A percentile compares a stretch with the other conserved stretches of the same genome.
phyloP scores from a whole-genome alignment of 2,329 filamentous ascomycete genomes.

The Cercospora sojina region DNA sequence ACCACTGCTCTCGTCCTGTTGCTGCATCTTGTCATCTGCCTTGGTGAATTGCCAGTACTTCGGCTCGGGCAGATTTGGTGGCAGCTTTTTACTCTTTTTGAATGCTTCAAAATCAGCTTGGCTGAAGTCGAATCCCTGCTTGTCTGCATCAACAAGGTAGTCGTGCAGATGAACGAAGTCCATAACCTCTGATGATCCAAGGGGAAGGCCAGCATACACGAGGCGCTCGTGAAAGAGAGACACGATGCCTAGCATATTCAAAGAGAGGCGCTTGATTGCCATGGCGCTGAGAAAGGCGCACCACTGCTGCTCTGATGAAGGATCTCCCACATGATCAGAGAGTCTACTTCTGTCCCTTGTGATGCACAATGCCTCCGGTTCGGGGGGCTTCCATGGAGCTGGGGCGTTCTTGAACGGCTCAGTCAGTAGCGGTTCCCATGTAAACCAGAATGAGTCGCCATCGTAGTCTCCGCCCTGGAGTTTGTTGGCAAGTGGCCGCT shows the following conservation, averaged over 20 bases:
- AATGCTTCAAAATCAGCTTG: conserved; percentile 49
- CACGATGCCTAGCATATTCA: conserved; percentile 59
- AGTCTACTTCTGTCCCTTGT: conserved; percentile 51
- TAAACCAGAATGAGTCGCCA: conserved; percentile 72
- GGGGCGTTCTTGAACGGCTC: conserved; percentile 64
- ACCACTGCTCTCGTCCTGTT: conserved; percentile 19
- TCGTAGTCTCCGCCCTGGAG: conserved; percentile 81
- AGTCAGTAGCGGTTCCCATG: conserved; percentile 68
- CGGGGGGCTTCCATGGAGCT: conserved; percentile 46
- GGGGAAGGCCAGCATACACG: conserved; percentile 50
- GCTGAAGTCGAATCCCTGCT: conserved; percentile 52
- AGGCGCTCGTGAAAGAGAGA: conserved; percentile 64
- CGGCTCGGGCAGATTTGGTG: conserved; percentile 48
- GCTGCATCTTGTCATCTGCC: conserved; percentile 31
- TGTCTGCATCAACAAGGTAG: conserved; percentile 47
- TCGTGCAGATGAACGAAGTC: conserved; percentile 45
- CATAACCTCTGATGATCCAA: conserved; percentile 17
- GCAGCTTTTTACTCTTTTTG: conserved; percentile 51
- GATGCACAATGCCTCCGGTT: conserved; percentile 48
- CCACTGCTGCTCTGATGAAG: conserved; percentile 52
- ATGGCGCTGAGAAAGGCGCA: conserved; percentile 16
- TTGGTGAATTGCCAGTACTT: conserved; percentile 27
- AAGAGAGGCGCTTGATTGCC: conserved; percentile 44
- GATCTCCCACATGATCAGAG: conserved; percentile 43
- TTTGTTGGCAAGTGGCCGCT: conserved; percentile 64